Conservation (phyloP, 1,139 yeast genomes). For the Pichia sp. region DNA sequence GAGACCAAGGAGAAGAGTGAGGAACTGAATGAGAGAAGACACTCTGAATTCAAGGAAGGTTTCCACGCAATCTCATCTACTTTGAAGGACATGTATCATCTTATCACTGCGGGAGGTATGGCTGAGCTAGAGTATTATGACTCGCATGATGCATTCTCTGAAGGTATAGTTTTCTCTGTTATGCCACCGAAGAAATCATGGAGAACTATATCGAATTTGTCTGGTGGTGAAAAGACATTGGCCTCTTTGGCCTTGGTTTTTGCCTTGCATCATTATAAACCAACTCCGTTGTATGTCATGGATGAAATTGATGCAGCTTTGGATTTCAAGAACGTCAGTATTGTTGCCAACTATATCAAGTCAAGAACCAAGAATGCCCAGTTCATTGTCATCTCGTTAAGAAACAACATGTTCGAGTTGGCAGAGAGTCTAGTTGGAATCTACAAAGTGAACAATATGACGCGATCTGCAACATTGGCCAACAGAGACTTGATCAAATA, state of each 20-base stretch:
- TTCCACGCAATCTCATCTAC: slow-evolving; percentile 82
- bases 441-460: slow-evolving; percentile 88
- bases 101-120: slow-evolving; percentile 99
- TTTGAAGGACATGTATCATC: slow-evolving; percentile 93
- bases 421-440: slow-evolving; percentile 94
- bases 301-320: slow-evolving; percentile 99
- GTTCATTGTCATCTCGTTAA: slow-evolving; percentile 86
- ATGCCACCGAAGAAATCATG: slow-evolving; percentile 99
- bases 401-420: slow-evolving; percentile 97
- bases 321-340: slow-evolving; percentile 93
- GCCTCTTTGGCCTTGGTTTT: slow-evolving; percentile 93
- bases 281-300: slow-evolving; percentile 97
- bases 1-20: slow-evolving; percentile 56
- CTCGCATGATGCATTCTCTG: slow-evolving; percentile 95
- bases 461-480: slow-evolving; percentile 71
- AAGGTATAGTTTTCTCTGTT: slow-evolving; percentile 92
- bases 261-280: slow-evolving; percentile 93
- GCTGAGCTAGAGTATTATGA: slow-evolving; percentile 96
- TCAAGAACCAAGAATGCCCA: slow-evolving; percentile 96
- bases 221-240: slow-evolving; percentile 97
- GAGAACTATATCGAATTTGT: slow-evolving; percentile 89
- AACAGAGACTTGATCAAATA: slow-evolving; percentile 41
- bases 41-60: slow-evolving; percentile 91
- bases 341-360: slow-evolving; percentile 94
- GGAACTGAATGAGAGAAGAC: slow-evolving; percentile 62